Evolutionary conservation across 495 filamentous ascomycete genomes (phyloP).

Genomic region (Xylaria acuta): DNA sequence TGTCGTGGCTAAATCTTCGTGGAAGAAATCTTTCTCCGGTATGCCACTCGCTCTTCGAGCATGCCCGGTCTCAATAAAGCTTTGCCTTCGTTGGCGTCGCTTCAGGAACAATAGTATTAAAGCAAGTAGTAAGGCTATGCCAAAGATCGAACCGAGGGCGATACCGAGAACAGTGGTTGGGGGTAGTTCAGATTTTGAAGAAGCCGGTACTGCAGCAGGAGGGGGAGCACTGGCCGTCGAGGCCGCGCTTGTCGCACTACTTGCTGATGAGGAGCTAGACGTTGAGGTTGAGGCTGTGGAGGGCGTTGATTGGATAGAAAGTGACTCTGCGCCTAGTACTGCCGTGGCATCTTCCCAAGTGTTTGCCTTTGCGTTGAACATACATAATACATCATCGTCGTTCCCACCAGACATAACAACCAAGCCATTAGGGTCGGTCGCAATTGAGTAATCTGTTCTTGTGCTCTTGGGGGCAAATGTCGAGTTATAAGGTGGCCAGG

Average conservation of each 20-base stretch:
- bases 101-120: slow-evolving; percentile 71
- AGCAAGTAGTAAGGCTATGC: slow-evolving; percentile 71
- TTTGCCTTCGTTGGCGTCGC: slow-evolving; percentile 57
- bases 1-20: slow-evolving; percentile 61
- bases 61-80: slow-evolving; percentile 53
- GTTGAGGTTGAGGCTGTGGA: slow-evolving; percentile 48
- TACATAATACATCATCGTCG: slow-evolving; percentile 66
- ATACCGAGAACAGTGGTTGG: slow-evolving; percentile 74
- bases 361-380: slow-evolving; percentile 83
- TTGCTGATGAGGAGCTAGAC: slow-evolving; percentile 19
- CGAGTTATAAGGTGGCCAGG: slow-evolving; percentile 81
- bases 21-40: slow-evolving; percentile 58
- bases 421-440: slow-evolving; percentile 60
- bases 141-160: slow-evolving; percentile 79
- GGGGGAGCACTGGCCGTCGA: not conserved
- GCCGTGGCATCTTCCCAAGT: slow-evolving; percentile 79
- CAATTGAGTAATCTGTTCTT: slow-evolving; percentile 54
- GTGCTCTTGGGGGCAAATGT: slow-evolving; percentile 69
- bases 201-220: slow-evolving; percentile 27
- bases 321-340: slow-evolving; percentile 60
- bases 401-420: slow-evolving; percentile 82
- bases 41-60: slow-evolving; percentile 57
- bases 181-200: slow-evolving; percentile 44
- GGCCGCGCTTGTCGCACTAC: slow-evolving; percentile 26
- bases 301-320: slow-evolving; percentile 43